phyloP scores from a whole-genome alignment of 257 asterid species.

The Gentiana straminea region DNA sequence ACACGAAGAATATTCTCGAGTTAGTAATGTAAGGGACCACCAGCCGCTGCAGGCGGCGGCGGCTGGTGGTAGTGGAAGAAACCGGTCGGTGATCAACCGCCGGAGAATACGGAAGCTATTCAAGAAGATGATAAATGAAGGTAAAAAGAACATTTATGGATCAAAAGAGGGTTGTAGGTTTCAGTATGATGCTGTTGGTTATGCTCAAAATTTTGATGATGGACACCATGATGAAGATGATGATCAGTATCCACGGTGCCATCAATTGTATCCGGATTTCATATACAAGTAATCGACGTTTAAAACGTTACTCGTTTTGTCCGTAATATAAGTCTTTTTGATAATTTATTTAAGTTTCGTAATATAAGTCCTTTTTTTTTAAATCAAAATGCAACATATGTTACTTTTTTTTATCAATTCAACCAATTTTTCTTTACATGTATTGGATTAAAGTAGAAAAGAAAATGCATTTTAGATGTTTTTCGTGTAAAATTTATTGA shows the following conservation, averaged over 20 bases:
- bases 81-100: slow-evolving; percentile 2
- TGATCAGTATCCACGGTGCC: slow-evolving; percentile 17
- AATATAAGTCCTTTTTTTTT: too few relatives aligned
- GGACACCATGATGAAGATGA: slow-evolving; percentile 34
- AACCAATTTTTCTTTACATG: too few relatives aligned
- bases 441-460: too few relatives aligned
- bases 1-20: slow-evolving; percentile 59
- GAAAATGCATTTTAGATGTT: too few relatives aligned
- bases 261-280: slow-evolving; percentile 16
- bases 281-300: slow-evolving; percentile 4
- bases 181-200: slow-evolving; percentile 79
- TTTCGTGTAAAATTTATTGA: too few relatives aligned
- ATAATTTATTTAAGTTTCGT: too few relatives aligned
- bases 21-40: slow-evolving; percentile 9
- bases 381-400: too few relatives aligned
- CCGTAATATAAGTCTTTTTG: too few relatives aligned
- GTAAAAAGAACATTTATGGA: slow-evolving; percentile 38
- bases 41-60: too few relatives aligned
- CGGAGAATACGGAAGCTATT: slow-evolving; percentile 36
- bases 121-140: slow-evolving; percentile 43
- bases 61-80: slow-evolving; percentile 8
- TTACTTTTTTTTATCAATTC: too few relatives aligned
- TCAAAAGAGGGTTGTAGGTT: slow-evolving; percentile 23
- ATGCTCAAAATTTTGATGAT: slow-evolving; percentile 72
- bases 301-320: too few relatives aligned